These are phyloP conservation scores for Deuterostichococcus epilithicus DNA, from an alignment of 139 green algal species.

Conservation along the genomic window DNA sequence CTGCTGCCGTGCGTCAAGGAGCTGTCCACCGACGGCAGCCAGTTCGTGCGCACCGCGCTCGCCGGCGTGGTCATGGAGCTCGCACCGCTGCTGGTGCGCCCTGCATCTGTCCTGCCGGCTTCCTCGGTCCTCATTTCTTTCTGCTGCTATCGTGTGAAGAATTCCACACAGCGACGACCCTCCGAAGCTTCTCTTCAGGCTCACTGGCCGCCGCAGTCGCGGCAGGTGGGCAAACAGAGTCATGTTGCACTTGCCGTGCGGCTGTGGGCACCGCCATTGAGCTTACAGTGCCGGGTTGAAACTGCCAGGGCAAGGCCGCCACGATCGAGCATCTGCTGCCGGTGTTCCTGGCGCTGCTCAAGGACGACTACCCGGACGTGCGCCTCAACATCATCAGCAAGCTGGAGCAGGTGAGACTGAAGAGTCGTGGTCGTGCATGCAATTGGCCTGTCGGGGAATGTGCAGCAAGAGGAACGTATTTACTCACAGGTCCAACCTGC, in stretches of 20 bases:
- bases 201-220: too few species aligned
- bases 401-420: slow-evolving; percentile 83
- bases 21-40: slow-evolving; percentile 71
- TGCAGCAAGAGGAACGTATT: too few species aligned
- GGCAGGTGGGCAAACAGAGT: slow-evolving; percentile 63
- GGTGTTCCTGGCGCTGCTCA: slow-evolving; percentile 90
- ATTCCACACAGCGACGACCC: too few species aligned
- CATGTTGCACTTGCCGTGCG: background rate
- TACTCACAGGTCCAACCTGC: too few species aligned
- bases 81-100: slow-evolving; percentile 83
- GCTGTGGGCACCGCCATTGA: background rate
- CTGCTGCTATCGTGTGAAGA: too few species aligned
- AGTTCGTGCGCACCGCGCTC: slow-evolving; percentile 92
- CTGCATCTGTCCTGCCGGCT: too few species aligned
- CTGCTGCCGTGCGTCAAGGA: slow-evolving; percentile 86
- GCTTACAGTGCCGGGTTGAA: too few species aligned
- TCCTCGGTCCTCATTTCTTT: too few species aligned
- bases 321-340: slow-evolving; percentile 94
- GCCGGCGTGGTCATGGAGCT: slow-evolving; percentile 94
- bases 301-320: slow-evolving; percentile 35
- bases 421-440: too few species aligned
- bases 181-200: too few species aligned
- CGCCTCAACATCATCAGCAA: slow-evolving; percentile 98
- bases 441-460: too few species aligned
- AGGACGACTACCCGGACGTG: slow-evolving; percentile 94